Conservation (phyloP, 2,329 filamentous ascomycete genomes). For the Cercospora zeina region DNA sequence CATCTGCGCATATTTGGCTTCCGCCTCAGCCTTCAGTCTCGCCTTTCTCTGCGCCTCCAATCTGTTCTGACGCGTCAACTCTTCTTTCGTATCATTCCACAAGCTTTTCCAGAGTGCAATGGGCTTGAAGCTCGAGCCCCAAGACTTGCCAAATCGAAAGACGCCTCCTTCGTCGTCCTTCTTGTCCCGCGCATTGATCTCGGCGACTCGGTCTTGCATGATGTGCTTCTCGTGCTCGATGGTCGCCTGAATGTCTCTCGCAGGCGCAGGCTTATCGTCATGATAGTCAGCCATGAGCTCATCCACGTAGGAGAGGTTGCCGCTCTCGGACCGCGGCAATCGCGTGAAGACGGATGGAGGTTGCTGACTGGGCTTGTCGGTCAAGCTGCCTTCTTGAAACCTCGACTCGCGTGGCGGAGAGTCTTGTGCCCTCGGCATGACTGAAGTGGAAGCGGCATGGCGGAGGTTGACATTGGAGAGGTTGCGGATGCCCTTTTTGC, state of each 20-base stretch:
- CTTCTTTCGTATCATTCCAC: conserved; percentile 51
- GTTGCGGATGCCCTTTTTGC: conserved; percentile 40
- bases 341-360: conserved; percentile 69
- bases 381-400: conserved; percentile 81
- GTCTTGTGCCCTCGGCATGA: conserved; percentile 27
- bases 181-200: conserved; percentile 34
- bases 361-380: conserved; percentile 69
- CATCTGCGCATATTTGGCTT: conserved; percentile 56
- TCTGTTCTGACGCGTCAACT: conserved; percentile 42
- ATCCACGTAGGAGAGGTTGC: conserved; percentile 39
- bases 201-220: conserved; percentile 27
- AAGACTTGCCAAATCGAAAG: conserved; percentile 57
- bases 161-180: conserved; percentile 48
- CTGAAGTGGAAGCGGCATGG: conserved; percentile 34
- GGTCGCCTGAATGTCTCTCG: conserved; percentile 25
- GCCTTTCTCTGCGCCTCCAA: conserved; percentile 46
- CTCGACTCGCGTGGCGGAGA: conserved; percentile 58
- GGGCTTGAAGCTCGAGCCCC: conserved; percentile 57
- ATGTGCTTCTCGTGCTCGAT: conserved; percentile 30
- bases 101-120: conserved; percentile 51
- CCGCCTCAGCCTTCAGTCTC: conserved; percentile 49
- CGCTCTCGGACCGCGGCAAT: conserved; percentile 35
- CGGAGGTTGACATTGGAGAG: conserved; percentile 41
- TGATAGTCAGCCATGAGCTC: conserved; percentile 45
- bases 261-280: conserved; percentile 26